These are phyloP conservation scores for Ustilago tritici DNA, from an alignment of 1,284 basidiomycete genomes.

Conservation along the genomic window DNA sequence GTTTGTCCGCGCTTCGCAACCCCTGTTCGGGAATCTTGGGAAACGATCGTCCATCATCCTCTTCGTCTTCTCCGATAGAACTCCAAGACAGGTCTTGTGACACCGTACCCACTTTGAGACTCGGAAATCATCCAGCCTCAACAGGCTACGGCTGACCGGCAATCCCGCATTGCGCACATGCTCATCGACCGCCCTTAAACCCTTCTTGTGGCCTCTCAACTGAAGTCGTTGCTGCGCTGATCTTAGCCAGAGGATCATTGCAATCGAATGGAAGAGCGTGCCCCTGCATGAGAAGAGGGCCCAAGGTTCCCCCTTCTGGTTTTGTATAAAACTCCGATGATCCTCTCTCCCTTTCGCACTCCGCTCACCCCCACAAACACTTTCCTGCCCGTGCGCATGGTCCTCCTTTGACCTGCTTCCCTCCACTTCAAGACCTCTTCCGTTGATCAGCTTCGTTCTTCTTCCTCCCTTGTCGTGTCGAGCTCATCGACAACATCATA, in stretches of 20 bases:
- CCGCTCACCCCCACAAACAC: conserved; percentile 19
- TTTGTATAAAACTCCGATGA: conserved; percentile 23
- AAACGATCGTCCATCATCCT: neutral
- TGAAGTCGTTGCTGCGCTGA: neutral
- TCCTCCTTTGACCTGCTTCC: neutral
- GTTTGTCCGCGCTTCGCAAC: neutral
- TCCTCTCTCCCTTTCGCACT: conserved; percentile 8
- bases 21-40: conserved; percentile 25
- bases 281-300: conserved; percentile 2
- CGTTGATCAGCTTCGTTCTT: neutral
- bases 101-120: too few species aligned
- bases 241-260: neutral
- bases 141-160: neutral
- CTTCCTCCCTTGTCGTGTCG: conserved; percentile 6
- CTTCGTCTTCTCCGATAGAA: too few species aligned
- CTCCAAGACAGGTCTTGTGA: too few species aligned
- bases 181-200: neutral
- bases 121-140: too few species aligned
- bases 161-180: neutral
- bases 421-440: conserved; percentile 10
- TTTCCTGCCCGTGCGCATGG: conserved; percentile 6
- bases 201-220: neutral
- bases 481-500: neutral
- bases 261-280: neutral
- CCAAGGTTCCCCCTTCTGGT: neutral